phyloP scores from a whole-genome alignment of 192 early-diverging fungal species.

The Podila horticola region DNA sequence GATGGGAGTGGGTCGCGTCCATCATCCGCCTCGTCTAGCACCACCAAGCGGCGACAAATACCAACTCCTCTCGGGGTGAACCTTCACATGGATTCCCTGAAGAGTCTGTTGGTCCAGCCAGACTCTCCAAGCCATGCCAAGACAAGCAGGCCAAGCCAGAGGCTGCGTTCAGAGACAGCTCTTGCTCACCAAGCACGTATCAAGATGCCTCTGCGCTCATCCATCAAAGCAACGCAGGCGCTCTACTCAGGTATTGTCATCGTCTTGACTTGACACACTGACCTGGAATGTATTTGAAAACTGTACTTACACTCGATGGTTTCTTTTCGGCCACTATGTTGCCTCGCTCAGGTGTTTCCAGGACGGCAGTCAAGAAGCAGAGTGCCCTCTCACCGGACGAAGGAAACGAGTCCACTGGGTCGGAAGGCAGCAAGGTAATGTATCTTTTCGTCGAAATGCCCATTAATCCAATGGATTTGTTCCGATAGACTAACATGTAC shows the following conservation, averaged over 20 bases:
- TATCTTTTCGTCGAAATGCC: too few species aligned
- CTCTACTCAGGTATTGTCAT: constrained; percentile 22
- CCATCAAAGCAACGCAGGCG: constrained; percentile 34
- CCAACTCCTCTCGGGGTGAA: constrained; percentile 26
- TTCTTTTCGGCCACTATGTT: too few species aligned
- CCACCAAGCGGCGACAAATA: constrained; percentile 15
- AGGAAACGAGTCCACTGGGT: constrained; percentile 45
- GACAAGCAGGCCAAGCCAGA: constrained; percentile 13
- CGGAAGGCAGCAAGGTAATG: constrained; percentile 28
- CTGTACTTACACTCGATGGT: too few species aligned
- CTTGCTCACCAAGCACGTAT: constrained; percentile 42
- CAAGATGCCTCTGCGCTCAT: constrained; percentile 33
- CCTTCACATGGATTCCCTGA: constrained; percentile 45
- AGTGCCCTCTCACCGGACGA: constrained; percentile 32
- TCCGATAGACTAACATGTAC: not conserved
- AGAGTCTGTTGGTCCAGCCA: constrained; percentile 31
- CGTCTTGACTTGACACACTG: not conserved
- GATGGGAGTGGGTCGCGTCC: not conserved
- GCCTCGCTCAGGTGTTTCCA: constrained; percentile 10
- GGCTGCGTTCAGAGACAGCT: constrained; percentile 32
- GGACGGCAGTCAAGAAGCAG: constrained; percentile 25
- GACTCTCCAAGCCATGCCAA: constrained; percentile 19
- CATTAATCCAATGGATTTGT: not conserved
- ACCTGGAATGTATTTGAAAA: not conserved
- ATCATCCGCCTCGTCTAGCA: not conserved